Evolutionary conservation across 371 early-diverging fungal species (phyloP).

Genomic region (Umbelopsis sp.): DNA sequence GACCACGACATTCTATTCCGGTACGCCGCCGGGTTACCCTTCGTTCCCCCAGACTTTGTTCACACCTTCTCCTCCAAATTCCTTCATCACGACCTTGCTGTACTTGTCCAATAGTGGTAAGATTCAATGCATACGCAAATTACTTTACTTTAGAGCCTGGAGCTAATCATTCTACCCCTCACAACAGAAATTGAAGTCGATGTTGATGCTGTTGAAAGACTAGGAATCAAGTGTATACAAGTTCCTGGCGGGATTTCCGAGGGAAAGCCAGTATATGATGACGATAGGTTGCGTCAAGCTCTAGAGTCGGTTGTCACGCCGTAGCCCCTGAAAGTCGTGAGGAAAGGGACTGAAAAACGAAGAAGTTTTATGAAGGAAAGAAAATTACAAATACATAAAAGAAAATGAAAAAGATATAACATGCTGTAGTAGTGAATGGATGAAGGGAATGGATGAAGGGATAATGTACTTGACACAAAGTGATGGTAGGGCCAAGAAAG

Average conservation of each 20-base stretch:
- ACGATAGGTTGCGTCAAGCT: slow-evolving; percentile 3
- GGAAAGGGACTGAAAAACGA: neutral
- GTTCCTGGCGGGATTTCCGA: slow-evolving; percentile 27
- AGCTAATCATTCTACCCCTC: neutral
- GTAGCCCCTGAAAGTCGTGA: neutral
- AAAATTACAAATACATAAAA: neutral
- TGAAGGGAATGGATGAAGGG: neutral
- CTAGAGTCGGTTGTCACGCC: neutral
- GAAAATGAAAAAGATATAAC: no score
- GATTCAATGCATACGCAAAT: neutral
- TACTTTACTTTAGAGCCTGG: no score
- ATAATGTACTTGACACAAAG: neutral
- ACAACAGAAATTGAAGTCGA: slow-evolving; percentile 54
- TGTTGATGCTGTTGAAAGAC: slow-evolving; percentile 52
- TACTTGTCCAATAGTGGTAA: slow-evolving; percentile 64
- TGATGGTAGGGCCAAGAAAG: neutral
- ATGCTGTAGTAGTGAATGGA: neutral
- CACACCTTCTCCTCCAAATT: slow-evolving; percentile 52
- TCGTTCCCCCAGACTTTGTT: slow-evolving; percentile 46
- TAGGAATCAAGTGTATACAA: slow-evolving; percentile 64
- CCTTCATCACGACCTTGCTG: slow-evolving; percentile 71
- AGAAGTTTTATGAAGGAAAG: neutral
- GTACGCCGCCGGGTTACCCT: slow-evolving; percentile 30
- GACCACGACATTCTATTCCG: slow-evolving; percentile 26
- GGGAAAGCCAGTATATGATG: slow-evolving; percentile 26